Conservation (phyloP, 2,329 filamentous ascomycete species). For the Thelonectria discophora region DNA sequence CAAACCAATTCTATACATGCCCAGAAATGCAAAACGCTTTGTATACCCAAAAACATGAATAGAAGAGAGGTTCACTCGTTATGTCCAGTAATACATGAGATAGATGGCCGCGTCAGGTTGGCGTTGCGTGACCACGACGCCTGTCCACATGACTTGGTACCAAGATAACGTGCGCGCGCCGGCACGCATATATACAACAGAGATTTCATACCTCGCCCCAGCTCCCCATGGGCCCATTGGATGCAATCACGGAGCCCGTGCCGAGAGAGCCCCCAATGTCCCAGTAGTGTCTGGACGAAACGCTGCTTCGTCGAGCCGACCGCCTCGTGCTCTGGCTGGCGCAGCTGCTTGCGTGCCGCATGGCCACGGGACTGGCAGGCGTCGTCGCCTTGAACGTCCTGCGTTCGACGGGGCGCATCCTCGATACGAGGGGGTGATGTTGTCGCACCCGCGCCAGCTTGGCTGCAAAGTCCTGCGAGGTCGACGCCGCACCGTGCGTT, state of each 20-base stretch:
- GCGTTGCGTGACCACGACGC: conserved; percentile 21
- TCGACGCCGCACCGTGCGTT: conserved; percentile 58
- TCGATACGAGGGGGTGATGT: conserved; percentile 84
- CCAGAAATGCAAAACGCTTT: conserved; percentile 26
- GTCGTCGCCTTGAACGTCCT: conserved; percentile 65
- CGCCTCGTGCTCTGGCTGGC: conserved; percentile 87
- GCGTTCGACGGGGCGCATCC: conserved; percentile 59
- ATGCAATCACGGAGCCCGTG: conserved; percentile 75
- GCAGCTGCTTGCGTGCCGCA: conserved; percentile 72
- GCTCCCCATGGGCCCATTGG: conserved; percentile 73
- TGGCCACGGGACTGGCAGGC: conserved; percentile 57
- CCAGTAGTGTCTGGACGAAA: conserved; percentile 88
- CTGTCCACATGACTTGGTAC: conserved; percentile 24
- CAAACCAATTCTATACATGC: conserved; percentile 24
- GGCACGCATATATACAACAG: conserved; percentile 14
- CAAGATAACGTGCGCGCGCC: conserved; percentile 10
- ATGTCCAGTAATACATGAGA: conserved; percentile 32
- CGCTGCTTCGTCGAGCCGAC: conserved; percentile 71
- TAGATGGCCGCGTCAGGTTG: conserved; percentile 6
- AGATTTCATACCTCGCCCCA: conserved; percentile 73
- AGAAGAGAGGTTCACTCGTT: conserved; percentile 21
- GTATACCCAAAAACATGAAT: conserved; percentile 24
- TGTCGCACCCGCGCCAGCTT: conserved; percentile 86
- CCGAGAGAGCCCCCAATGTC: conserved; percentile 85
- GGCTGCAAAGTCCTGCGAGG: conserved; percentile 72